Base-by-base conservation (phyloP, 352 stramenopile genomes). In the Phytopythium vexans region DNA sequence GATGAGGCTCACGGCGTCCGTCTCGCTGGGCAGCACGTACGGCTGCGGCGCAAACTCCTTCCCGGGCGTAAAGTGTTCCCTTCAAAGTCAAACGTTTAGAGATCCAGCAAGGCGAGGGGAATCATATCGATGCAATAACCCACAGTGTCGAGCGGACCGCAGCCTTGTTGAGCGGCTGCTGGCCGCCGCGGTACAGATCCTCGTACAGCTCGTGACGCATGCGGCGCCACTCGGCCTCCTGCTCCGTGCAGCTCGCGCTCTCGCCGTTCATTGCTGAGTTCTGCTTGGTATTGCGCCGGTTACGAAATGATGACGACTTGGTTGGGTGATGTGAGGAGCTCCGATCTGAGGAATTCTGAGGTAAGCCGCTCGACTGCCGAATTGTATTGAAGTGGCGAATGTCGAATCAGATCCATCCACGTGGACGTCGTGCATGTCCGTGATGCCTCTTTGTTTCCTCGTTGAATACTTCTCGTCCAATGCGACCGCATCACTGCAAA, bases 1-100 rank as follows among this genome's bases (percentile, higher is more conserved):
- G 27, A 87, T 75, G 5, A 89, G 62, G 1, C 59, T 66, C 2
- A 89, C 71, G 3, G 58, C 60, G 45, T 89, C 75, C 32, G 66
- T 66, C 12, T 77, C 63, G 2, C 16, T 72, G 0, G 66, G 62
- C 27, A 89, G 67, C n/a, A 54, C 45, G 54, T 86, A 87, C 35
- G 67, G 64, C 65, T 80, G 78, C 33, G 71, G 72, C 21, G 62
- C 51, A 43, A 86, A 76, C 37, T 69, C 66, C 37, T 5, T 27
- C 7, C 73, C 74, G 3, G 56, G 27, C 9, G 49, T 67, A 43
- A 78, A 82, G 27, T 69, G 55, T 56, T 71, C 31, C 44, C 71
- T 80, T 14, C 10, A 60, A 41, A 3, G 27, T 40, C 9, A 5
- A 15, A 32, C 15, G 21, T n/a, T 9, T 4, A 41, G 1, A 10